Percentiles rank a stretch among this genome's conserved stretches.
Evolutionary conservation across 2,329 filamentous ascomycete genomes (phyloP).

Genomic region (Cephalotrichum gorgonifer): DNA sequence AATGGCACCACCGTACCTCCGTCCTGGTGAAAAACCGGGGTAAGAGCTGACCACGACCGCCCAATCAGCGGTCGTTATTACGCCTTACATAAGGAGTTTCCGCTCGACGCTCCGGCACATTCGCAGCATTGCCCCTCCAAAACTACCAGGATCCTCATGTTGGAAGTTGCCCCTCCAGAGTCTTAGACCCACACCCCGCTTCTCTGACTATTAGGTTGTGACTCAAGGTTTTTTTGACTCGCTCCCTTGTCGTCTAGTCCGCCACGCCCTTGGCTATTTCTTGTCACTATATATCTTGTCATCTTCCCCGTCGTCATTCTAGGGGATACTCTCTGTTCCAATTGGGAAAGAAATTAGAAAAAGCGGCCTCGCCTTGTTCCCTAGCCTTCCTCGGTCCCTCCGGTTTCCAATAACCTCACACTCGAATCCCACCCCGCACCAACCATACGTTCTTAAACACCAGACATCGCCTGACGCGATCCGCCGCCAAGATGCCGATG

Average conservation of each 20-base stretch:
- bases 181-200: neutral
- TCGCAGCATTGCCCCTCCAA: no score
- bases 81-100: neutral
- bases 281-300: no score
- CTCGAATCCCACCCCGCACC: slow-evolving; percentile 1
- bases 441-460: neutral
- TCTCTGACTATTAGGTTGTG: no score
- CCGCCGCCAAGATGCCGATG: slow-evolving; percentile 4
- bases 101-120: neutral
- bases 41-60: neutral
- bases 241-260: neutral
- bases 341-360: neutral
- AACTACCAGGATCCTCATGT: no score
- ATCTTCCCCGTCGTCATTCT: neutral
- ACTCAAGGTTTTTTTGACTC: neutral
- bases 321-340: neutral
- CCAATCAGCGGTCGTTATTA: neutral
- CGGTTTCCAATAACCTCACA: neutral
- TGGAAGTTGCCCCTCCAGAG: neutral
- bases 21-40: neutral
- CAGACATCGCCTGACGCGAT: neutral
- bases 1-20: no score
- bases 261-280: neutral
- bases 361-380: neutral
- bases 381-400: neutral